Evolutionary conservation across 1,139 yeast species (phyloP), one percentile per base, ranked within the genome.

Genomic region (Fermentozyma sake): DNA sequence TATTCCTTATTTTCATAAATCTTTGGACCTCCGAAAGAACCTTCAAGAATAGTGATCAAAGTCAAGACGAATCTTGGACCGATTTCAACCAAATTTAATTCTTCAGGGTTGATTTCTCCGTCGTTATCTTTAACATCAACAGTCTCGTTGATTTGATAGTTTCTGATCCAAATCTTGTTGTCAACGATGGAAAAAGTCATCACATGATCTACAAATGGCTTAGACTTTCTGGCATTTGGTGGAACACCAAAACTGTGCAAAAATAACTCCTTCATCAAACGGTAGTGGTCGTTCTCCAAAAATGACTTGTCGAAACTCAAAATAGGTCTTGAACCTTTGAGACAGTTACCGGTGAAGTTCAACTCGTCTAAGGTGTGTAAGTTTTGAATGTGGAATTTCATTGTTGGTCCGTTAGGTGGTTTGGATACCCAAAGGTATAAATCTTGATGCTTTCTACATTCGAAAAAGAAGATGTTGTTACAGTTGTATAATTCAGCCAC

Each of bases 21-120:
- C 69, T 91, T 87, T 38, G 98, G 96, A 13, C 99, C 98, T 32
- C 96, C 94, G 50, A 91, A 93, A 3, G 97, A 86, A 27, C 98
- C 99, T 61, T 91, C 98, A 41, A 91, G 71, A 29, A 91, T 79
- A 36, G 95, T 81, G 44, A 91, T 89, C 43, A 84, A 79, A 4
- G 98, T 91, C 64, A 93, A 71, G 20, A 93, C 97, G 45, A 89
- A 80, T 53, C 99, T 76, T 30, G 99, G 99, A 3, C 99, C 99
- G 44, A 91, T 87, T 65, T 91, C 99, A 37, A 93, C 83, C 48
- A 91, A 68, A 18, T 84, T 76, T 37, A 83, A 58, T 41, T 82
- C 85, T 38, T 72, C 70, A 38, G 46, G 38, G 55, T 64, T 39
- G 46, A 50, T 38, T 29, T 53, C 59, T 31, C 59, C 67, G 30